A percentile compares a stretch with the other conserved stretches of the same genome.
These are phyloP conservation scores for Rhizoclosmatium globosum DNA, from an alignment of 192 early-diverging fungal genomes.

Conservation along the genomic window DNA sequence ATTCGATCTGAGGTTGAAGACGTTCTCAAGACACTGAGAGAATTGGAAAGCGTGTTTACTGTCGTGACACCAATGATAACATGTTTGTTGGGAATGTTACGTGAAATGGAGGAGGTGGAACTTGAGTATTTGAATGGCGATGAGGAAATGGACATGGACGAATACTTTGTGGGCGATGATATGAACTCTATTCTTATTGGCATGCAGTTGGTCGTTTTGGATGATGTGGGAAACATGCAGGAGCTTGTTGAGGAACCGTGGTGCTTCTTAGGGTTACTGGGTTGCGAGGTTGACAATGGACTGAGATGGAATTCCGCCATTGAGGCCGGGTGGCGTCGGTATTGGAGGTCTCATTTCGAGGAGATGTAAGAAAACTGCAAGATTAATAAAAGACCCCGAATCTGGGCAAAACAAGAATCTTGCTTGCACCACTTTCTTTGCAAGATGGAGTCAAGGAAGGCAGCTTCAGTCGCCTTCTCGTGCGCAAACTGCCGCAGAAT, in stretches of 20 bases:
- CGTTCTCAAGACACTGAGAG: slow-evolving; percentile 1
- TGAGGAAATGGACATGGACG: not conserved
- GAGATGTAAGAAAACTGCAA: not conserved
- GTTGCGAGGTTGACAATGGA: not conserved
- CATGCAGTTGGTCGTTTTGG: not conserved
- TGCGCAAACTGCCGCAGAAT: not conserved
- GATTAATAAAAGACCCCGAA: not conserved
- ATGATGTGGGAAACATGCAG: not conserved
- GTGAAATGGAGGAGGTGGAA: not conserved
- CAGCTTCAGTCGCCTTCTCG: not conserved
- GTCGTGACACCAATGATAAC: not conserved
- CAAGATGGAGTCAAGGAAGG: not conserved
- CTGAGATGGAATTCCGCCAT: not conserved
- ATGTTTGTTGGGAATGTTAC: not conserved
- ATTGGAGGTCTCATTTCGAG: not conserved
- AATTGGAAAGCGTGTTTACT: not conserved
- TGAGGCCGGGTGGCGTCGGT: not conserved
- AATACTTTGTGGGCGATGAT: not conserved
- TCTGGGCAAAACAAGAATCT: not conserved
- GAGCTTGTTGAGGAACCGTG: not conserved
- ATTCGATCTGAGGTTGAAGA: not conserved
- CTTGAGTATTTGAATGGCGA: not conserved
- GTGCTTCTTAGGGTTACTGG: not conserved
- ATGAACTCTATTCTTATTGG: not conserved
- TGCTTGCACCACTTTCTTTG: not conserved